phyloP scores from a whole-genome alignment of 768 basidiomycete species.

The Boletus eberwhitei region DNA sequence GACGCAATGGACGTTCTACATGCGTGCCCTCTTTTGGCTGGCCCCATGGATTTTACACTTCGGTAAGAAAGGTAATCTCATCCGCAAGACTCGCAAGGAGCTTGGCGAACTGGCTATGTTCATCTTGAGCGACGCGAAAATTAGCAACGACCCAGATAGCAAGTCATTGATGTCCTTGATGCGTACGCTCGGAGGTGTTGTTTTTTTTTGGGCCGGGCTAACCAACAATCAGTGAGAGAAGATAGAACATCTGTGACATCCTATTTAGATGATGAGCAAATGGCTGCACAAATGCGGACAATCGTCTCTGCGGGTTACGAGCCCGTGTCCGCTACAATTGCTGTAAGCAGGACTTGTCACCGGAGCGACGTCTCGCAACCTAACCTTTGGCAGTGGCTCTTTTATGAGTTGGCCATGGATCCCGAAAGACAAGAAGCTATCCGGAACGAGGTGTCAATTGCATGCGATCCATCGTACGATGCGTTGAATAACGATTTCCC shows the following conservation, averaged over 20 bases:
- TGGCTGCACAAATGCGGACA: conserved; percentile 60
- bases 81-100: conserved; percentile 49
- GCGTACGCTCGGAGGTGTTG: conserved; percentile 33
- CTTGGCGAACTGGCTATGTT: conserved; percentile 48
- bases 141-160: conserved; percentile 39
- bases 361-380: conserved; percentile 1
- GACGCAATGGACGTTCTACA: conserved; percentile 56
- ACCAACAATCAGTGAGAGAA: conserved; percentile 35
- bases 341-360: conserved; percentile 21
- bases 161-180: conserved; percentile 54
- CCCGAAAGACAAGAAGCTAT: conserved; percentile 51
- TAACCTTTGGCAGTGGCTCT: conserved; percentile 48
- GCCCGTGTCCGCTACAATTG: conserved; percentile 35
- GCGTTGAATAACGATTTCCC: conserved; percentile 47
- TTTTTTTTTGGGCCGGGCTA: background rate
- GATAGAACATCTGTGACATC: conserved; percentile 40
- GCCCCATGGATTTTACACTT: conserved; percentile 53
- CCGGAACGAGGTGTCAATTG: conserved; percentile 49
- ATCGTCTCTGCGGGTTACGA: conserved; percentile 56
- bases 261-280: conserved; percentile 45
- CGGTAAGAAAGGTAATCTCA: conserved; percentile 58
- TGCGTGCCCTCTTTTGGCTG: conserved; percentile 61
- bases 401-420: conserved; percentile 58
- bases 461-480: conserved; percentile 50
- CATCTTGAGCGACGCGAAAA: conserved; percentile 56